These are phyloP conservation scores for Mortierella sp. DNA, from an alignment of 371 early-diverging fungal genomes.

Conservation along the genomic window DNA sequence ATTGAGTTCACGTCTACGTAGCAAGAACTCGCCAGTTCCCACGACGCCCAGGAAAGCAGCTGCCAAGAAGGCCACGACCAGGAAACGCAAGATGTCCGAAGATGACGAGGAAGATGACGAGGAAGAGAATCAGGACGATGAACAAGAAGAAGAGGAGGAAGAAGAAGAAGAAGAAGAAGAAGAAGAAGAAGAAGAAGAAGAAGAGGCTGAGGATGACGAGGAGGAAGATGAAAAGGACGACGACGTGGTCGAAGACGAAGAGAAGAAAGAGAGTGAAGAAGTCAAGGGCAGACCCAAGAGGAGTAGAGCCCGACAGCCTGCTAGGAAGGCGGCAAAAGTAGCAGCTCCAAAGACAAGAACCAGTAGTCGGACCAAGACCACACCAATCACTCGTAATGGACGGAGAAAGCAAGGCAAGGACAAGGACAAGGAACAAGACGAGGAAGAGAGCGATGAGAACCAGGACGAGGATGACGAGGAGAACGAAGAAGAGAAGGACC, in stretches of 20 bases:
- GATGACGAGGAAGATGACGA: slow-evolving; percentile 47
- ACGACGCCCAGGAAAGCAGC: slow-evolving; percentile 10
- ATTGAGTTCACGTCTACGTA: slow-evolving; percentile 24
- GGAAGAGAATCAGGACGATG: slow-evolving; percentile 27
- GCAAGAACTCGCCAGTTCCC: slow-evolving; percentile 16
- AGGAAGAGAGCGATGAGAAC: slow-evolving; percentile 4
- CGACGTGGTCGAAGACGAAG: slow-evolving; percentile 9
- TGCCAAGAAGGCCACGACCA: slow-evolving; percentile 12
- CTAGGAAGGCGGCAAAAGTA: slow-evolving; percentile 10
- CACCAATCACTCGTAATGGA: slow-evolving; percentile 15
- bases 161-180: slow-evolving; percentile 30
- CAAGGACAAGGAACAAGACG: slow-evolving; percentile 16
- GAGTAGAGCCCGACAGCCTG: slow-evolving; percentile 13
- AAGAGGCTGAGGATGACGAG: slow-evolving; percentile 18
- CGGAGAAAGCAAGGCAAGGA: slow-evolving; percentile 17
- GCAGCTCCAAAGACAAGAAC: slow-evolving; percentile 12
- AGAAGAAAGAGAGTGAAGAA: slow-evolving; percentile 13
- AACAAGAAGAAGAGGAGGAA: slow-evolving; percentile 24
- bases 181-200: slow-evolving; percentile 17
- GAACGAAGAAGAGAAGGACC: slow-evolving; percentile 8
- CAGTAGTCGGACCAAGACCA: slow-evolving; percentile 18
- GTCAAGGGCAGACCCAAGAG: slow-evolving; percentile 4
- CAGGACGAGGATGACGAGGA: slow-evolving; percentile 11
- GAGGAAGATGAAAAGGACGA: slow-evolving; percentile 20
- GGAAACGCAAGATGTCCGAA: slow-evolving; percentile 31